A percentile compares a stretch with the other conserved stretches of the same genome.
Evolutionary conservation across 148 eudicot genomes (phyloP).

Genomic region (Rhododendron mucronatum): DNA sequence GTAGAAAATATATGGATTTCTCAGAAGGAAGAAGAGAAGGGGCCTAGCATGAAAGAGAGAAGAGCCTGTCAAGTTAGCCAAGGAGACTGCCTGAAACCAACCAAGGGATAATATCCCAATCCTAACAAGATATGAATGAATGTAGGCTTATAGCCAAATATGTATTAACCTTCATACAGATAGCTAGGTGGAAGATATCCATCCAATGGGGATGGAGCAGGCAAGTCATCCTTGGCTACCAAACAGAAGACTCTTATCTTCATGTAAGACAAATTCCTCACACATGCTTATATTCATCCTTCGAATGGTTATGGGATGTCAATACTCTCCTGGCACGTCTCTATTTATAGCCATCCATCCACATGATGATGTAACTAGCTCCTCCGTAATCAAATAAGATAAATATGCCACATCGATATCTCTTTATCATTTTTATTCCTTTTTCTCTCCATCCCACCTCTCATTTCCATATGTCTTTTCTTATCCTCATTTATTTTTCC

Average conservation of each 20-base stretch:
- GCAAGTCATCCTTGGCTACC: constrained; percentile 14
- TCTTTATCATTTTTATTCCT: neutral
- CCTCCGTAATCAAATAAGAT: neutral
- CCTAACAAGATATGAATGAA: neutral
- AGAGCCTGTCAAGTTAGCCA: constrained; percentile 9
- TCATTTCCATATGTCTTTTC: neutral
- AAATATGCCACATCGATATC: neutral
- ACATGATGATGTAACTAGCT: neutral
- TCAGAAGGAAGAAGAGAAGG: neutral
- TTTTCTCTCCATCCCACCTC: neutral
- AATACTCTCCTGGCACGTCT: neutral
- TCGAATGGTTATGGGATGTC: neutral
- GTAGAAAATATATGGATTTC: neutral
- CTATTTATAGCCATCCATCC: constrained; percentile 7
- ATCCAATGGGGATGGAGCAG: constrained; percentile 7
- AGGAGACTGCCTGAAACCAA: constrained; percentile 15
- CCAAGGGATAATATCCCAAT: constrained; percentile 1
- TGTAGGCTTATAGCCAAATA: neutral
- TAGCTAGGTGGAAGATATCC: neutral
- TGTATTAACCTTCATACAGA: neutral
- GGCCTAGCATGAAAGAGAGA: constrained; percentile 6
- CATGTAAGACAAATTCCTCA: constrained; percentile 10
- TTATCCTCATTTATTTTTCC: neutral
- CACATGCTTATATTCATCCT: neutral
- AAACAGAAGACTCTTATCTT: constrained; percentile 1